These are phyloP conservation scores for Suillus subalutaceus DNA, from an alignment of 768 basidiomycete genomes.

Conservation along the genomic window DNA sequence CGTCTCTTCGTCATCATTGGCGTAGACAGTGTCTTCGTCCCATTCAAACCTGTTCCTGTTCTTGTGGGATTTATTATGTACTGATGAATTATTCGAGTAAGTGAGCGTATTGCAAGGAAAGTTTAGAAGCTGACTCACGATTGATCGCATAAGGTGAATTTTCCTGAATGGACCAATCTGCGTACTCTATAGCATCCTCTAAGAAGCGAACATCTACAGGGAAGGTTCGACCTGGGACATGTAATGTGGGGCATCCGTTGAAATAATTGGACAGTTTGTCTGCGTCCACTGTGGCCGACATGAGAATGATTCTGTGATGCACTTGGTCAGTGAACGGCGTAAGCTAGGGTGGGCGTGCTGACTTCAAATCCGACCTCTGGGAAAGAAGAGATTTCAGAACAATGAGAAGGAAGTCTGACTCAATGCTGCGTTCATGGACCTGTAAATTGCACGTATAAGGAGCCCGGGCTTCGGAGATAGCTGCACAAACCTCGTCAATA, in stretches of 20 bases:
- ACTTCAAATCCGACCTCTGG: conserved; percentile 86
- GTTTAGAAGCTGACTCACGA: conserved; percentile 43
- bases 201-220: conserved; percentile 86
- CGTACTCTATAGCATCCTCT: conserved; percentile 88
- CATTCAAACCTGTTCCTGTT: conserved; percentile 70
- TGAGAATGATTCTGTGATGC: conserved; percentile 75
- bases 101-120: background rate
- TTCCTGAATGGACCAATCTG: conserved; percentile 78
- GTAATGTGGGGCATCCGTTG: conserved; percentile 80
- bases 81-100: conserved; percentile 36
- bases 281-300: conserved; percentile 96
- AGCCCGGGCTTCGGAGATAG: conserved; percentile 1
- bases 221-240: conserved; percentile 93
- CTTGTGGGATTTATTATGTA: conserved; percentile 63
- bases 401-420: conserved; percentile 95
- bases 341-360: conserved; percentile 18
- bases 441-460: conserved; percentile 25
- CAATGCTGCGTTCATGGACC: conserved; percentile 97
- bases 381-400: conserved; percentile 83
- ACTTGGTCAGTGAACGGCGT: conserved; percentile 10
- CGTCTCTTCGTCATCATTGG: conserved; percentile 65
- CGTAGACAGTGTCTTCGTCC: conserved; percentile 68
- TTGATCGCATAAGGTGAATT: conserved; percentile 80
- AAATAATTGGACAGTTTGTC: conserved; percentile 90
- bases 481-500: conserved; percentile 77